phyloP scores from a whole-genome alignment of 2,329 filamentous ascomycete species.

The Colletotrichum salicis region DNA sequence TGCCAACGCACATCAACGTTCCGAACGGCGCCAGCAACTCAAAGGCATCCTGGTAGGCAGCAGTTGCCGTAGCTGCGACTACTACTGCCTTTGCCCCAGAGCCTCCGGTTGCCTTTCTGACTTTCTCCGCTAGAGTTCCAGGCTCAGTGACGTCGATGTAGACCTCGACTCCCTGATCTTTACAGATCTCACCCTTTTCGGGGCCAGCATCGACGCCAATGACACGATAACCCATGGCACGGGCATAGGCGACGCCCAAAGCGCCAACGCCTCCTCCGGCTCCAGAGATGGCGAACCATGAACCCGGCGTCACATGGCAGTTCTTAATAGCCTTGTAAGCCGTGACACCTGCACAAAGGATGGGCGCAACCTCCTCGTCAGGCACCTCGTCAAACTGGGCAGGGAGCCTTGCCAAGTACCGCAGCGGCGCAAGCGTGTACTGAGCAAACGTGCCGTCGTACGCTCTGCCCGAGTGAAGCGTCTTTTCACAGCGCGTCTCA shows the following conservation, averaged over 20 bases:
- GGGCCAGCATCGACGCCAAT: slow-evolving; percentile 51
- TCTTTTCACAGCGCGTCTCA: slow-evolving; percentile 49
- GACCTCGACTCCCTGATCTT: slow-evolving; percentile 47
- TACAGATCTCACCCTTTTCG: slow-evolving; percentile 43
- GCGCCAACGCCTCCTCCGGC: slow-evolving; percentile 53
- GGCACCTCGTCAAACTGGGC: slow-evolving; percentile 39
- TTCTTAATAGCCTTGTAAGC: slow-evolving; percentile 54
- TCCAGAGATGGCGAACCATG: slow-evolving; percentile 51
- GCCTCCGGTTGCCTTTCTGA: slow-evolving; percentile 40
- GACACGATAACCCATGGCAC: slow-evolving; percentile 54
- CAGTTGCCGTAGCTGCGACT: slow-evolving; percentile 43
- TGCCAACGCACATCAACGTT: slow-evolving; percentile 52
- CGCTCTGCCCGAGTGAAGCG: slow-evolving; percentile 46
- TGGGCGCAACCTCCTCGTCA: slow-evolving; percentile 51
- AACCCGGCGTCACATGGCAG: slow-evolving; percentile 44
- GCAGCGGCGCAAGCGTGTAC: slow-evolving; percentile 47
- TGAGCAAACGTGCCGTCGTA: slow-evolving; percentile 53
- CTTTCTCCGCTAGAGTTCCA: slow-evolving; percentile 39
- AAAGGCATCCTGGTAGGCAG: slow-evolving; percentile 48
- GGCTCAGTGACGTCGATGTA: slow-evolving; percentile 48
- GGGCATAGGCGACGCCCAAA: slow-evolving; percentile 51
- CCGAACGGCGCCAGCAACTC: slow-evolving; percentile 50
- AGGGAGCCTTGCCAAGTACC: slow-evolving; percentile 47
- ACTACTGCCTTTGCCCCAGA: slow-evolving; percentile 43
- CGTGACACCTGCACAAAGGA: slow-evolving; percentile 56